Evolutionary conservation across 306 rosid species (phyloP).

Genomic region (Prunus armeniaca): DNA sequence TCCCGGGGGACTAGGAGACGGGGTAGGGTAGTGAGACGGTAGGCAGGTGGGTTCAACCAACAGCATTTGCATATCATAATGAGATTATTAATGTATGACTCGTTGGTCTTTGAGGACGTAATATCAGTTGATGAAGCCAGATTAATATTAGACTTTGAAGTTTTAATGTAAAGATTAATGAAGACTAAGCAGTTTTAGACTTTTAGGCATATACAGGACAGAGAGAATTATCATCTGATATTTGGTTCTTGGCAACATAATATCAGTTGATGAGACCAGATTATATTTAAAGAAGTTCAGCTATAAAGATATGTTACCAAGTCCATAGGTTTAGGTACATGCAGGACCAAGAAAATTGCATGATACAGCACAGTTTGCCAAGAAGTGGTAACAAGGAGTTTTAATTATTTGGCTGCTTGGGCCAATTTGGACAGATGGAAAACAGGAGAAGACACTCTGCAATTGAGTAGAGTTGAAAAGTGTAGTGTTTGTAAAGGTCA

Average conservation of each 20-base stretch:
- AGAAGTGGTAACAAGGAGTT: neutral
- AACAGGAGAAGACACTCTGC: neutral
- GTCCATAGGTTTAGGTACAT: neutral
- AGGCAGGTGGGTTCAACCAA: neutral
- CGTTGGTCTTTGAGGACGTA: neutral
- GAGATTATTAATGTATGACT: neutral
- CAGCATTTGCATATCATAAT: neutral
- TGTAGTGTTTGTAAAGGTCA: neutral
- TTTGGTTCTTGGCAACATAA: neutral
- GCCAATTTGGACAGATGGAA: neutral
- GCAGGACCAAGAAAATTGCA: neutral
- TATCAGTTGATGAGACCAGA: constrained; percentile 2
- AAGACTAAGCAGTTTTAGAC: neutral
- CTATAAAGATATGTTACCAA: neutral
- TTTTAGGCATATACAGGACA: neutral
- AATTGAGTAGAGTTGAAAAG: neutral
- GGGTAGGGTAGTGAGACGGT: neutral
- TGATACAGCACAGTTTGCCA: no score
- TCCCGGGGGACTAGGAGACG: neutral
- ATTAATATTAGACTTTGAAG: neutral
- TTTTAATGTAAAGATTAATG: neutral
- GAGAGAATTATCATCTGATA: neutral
- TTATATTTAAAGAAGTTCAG: neutral
- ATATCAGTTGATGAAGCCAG: neutral
- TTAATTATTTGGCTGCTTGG: neutral